A percentile compares a stretch with the other conserved stretches of the same genome.
These are phyloP conservation scores for Entrophospora sp. DNA, from an alignment of 192 early-diverging fungal species.

Conservation along the genomic window DNA sequence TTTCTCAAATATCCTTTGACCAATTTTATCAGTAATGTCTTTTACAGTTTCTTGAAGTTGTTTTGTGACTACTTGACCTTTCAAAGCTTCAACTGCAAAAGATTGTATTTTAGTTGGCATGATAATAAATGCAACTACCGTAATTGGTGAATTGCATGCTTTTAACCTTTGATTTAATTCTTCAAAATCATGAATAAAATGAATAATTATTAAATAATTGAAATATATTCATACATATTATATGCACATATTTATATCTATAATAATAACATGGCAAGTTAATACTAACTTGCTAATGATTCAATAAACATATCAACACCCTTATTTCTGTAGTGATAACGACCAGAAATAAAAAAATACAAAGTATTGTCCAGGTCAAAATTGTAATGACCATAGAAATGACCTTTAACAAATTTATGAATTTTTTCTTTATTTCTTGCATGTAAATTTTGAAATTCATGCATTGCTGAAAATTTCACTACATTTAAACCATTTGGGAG, in stretches of 20 bases:
- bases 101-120: conserved; percentile 87
- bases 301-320: conserved; percentile 97
- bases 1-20: conserved; percentile 81
- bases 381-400: conserved; percentile 96
- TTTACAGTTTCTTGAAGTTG: conserved; percentile 83
- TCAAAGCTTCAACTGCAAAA: conserved; percentile 92
- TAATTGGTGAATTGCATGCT: conserved; percentile 70
- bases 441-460: conserved; percentile 98
- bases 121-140: conserved; percentile 94
- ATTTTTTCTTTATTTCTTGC: conserved; percentile 89
- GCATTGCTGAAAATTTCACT: conserved; percentile 92
- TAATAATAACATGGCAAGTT: not conserved
- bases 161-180: conserved; percentile 84
- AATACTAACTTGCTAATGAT: conserved; percentile 70
- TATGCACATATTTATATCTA: no score
- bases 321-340: conserved; percentile 97
- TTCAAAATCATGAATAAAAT: conserved; percentile 53
- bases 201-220: not conserved
- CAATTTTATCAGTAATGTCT: conserved; percentile 76
- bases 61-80: conserved; percentile 95
- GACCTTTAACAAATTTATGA: conserved; percentile 92
- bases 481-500: conserved; percentile 94
- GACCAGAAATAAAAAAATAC: conserved; percentile 95
- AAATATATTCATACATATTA: no score
- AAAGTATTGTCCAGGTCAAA: conserved; percentile 95